Percentiles rank a stretch among this genome's conserved stretches.
Conservation (phyloP, 371 early-diverging fungal genomes). For the Capillidium heterosporum region DNA sequence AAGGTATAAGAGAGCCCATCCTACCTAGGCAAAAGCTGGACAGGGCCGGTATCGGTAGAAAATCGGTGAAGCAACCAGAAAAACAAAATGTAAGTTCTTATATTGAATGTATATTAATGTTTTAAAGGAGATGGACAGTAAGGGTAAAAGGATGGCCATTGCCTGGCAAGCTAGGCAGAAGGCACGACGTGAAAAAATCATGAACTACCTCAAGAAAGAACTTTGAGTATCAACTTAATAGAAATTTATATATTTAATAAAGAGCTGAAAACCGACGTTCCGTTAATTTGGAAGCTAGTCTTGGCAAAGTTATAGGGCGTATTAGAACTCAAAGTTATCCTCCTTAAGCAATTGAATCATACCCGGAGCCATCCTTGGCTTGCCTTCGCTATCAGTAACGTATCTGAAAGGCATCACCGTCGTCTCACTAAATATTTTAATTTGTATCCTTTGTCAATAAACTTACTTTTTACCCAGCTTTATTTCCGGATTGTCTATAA, state of each 20-base stretch:
- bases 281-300: too few relatives aligned
- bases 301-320: too few relatives aligned
- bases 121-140: too few relatives aligned
- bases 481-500: slow-evolving; percentile 3
- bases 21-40: slow-evolving; percentile 2
- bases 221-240: too few relatives aligned
- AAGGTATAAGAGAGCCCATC: slow-evolving; percentile 7
- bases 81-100: not conserved
- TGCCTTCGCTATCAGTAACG: not conserved
- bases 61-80: not conserved
- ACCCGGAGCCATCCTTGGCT: slow-evolving; percentile 3
- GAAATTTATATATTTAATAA: too few relatives aligned
- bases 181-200: too few relatives aligned
- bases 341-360: slow-evolving; percentile 1
- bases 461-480: slow-evolving; percentile 1
- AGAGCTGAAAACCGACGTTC: too few relatives aligned
- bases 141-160: too few relatives aligned
- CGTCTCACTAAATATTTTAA: not conserved
- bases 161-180: too few relatives aligned
- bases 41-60: slow-evolving; percentile 4
- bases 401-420: slow-evolving; percentile 4
- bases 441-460: not conserved
- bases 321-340: not conserved
- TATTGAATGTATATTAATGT: too few relatives aligned
- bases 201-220: too few relatives aligned